Evolutionary conservation across 441 rosid genomes (phyloP), one percentile per base, ranked within the genome.

Genomic region (Arabidopsis hybrid): DNA sequence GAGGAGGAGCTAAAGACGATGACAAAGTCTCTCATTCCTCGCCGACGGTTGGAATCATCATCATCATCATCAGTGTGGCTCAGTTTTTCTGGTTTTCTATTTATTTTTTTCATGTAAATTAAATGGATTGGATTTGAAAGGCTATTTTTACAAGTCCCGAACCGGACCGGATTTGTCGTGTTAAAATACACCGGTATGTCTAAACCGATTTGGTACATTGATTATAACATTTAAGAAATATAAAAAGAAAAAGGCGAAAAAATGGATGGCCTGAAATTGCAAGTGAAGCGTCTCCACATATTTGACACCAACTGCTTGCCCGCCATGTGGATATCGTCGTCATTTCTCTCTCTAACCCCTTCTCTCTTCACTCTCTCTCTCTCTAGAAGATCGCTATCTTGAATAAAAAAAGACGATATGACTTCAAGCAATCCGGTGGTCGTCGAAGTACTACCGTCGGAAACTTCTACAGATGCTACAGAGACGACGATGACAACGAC

Each of bases 111-210:
- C 35, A 7, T 8, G 18, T 46, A 7, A 36, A 51, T 16, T 52
- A 6, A 17, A 61, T 67, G 85, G 95, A 88, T 91, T 82, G 86
- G 61, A 84, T 82, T 85, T 89, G 89, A 81, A 84, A 84, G 92
- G 95, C 81, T 45, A 83, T 65, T 70, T 60, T 80, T 78, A 10
- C 67, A 13, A 65, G 14, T 71, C 5, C 59, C 49, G 17, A 72
- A 60, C 77, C 80, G 73, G 50, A 72, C 77, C 77, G 58, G 58
- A 35, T 13, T 56, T 39, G 3, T 47, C 60, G 55, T 35, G 9
- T 7, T 52, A 50, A 14, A 14, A 47, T 52, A 34, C 8, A 72
- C 65, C 13, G 72, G 67, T 74, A 58, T n/a, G 17, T 2, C 51
- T 60, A 26, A 21, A 3, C 50, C 36, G 49, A 46, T 46, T 59